phyloP scores from a whole-genome alignment of 2,329 filamentous ascomycete species.

The Chaetomium globosum region DNA sequence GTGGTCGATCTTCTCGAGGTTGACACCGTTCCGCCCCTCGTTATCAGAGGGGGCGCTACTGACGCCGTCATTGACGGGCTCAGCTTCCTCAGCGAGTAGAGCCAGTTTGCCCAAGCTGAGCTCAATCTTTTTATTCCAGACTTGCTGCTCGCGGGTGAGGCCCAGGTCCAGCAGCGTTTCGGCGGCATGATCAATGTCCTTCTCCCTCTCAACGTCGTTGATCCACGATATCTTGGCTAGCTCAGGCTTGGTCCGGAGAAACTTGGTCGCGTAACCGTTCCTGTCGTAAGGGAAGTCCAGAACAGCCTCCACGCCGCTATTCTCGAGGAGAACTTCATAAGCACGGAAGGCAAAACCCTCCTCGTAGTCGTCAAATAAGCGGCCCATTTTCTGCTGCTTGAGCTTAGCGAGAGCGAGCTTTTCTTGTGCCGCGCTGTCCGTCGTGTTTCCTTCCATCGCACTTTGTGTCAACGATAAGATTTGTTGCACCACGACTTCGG shows the following conservation, averaged over 20 bases:
- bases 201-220: constrained; percentile 79
- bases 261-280: constrained; percentile 71
- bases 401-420: constrained; percentile 49
- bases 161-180: constrained; percentile 71
- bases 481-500: constrained; percentile 59
- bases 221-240: constrained; percentile 89
- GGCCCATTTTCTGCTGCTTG: constrained; percentile 53
- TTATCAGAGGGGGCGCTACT: constrained; percentile 33
- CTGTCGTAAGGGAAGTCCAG: constrained; percentile 72
- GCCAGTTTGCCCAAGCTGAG: constrained; percentile 85
- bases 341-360: constrained; percentile 72
- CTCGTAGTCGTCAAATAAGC: constrained; percentile 65
- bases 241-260: constrained; percentile 70
- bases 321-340: constrained; percentile 75
- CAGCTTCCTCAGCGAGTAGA: constrained; percentile 63
- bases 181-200: constrained; percentile 73
- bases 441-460: constrained; percentile 41
- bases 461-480: constrained; percentile 49
- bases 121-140: constrained; percentile 94
- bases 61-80: constrained; percentile 31
- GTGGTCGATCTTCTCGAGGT: constrained; percentile 59
- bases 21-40: constrained; percentile 41
- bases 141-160: constrained; percentile 69
- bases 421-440: constrained; percentile 44
- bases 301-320: constrained; percentile 66